These are phyloP conservation scores for Rhinocladiella mackenziei DNA, from an alignment of 2,329 filamentous ascomycete genomes.

Conservation along the genomic window DNA sequence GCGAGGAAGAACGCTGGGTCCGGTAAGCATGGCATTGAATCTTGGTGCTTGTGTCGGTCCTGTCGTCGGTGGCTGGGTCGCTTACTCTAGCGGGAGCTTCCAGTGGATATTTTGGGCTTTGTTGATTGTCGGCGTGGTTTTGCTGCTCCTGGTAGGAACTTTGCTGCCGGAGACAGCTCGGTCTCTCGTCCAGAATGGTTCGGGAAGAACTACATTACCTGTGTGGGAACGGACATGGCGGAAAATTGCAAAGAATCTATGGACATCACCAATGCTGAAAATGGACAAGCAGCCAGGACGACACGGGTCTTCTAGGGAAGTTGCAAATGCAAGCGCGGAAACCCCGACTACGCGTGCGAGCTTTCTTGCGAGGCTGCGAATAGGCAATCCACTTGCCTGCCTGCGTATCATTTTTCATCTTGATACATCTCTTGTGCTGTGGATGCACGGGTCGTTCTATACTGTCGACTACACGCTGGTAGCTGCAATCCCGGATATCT, in stretches of 20 bases:
- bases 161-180: conserved; percentile 19
- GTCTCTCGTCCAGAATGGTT: conserved; percentile 10
- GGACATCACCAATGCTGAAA: background rate
- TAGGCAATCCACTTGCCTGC: conserved; percentile 11
- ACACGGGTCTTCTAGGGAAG: background rate
- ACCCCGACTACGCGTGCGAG: background rate
- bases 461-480: conserved; percentile 35
- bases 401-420: conserved; percentile 15
- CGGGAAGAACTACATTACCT: no score
- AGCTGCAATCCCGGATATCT: conserved; percentile 44
- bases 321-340: no score
- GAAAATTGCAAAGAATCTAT: background rate
- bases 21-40: conserved; percentile 31
- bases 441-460: conserved; percentile 37
- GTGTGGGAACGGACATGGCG: no score
- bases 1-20: conserved; percentile 42
- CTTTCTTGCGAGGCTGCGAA: no score
- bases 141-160: conserved; percentile 6
- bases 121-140: conserved; percentile 23
- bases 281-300: background rate
- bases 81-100: conserved; percentile 20
- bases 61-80: conserved; percentile 45
- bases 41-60: conserved; percentile 49
- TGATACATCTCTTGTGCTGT: conserved; percentile 15
- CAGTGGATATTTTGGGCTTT: conserved; percentile 31